Base-by-base conservation (phyloP, 495 filamentous ascomycete species). In the Podospora anserina region DNA sequence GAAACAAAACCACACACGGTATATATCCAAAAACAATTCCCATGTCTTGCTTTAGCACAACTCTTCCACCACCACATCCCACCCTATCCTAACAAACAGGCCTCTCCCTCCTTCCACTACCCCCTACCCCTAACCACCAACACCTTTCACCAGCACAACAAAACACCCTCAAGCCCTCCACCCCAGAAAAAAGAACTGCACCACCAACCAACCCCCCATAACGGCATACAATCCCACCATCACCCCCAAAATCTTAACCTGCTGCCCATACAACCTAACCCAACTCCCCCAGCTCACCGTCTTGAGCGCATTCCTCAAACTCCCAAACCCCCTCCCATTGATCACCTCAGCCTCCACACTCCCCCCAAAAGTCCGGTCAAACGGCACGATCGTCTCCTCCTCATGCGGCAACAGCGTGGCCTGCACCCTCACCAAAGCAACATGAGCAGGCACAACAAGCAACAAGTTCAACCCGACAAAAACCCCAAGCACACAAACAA, bases 271-370 rank as follows among this genome's bases (percentile, higher is more conserved):
- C 67, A 93, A 83, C 20, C 92, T 83, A 27, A 87, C 77, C 70
- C 90, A 87, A 63, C 88, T 87, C 65, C 84, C 78, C 71, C 86
- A 83, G 71, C 88, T 84, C 73, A 96, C 90, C 28, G 85, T 90
- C 61, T 78, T 83, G 88, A 91, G 89, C 0, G 91, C 92, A 70
- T 92, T 90, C 32, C 84, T 75, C 75, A 94, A 83, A 58, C 86
- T 86, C 65, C 91, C 82, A 69, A 82, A 85, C 72, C 90, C 89
- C 75, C 84, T 86, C 64, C 91, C 92, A 67, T 88, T 89, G 6
- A 92, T 79, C 58, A 90, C 84, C 23, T 84, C 86, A 23, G 89
- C 80, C 73, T 79, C 79, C 11, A 85, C 78, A 69, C 75, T 82
- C 64, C 82, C 81, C 63, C 71, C 71, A 71, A 85, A 85, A 18